Percentiles rank a stretch among this genome's conserved stretches.
phyloP scores from a whole-genome alignment of 768 basidiomycete species.

The Amanita exitialis region DNA sequence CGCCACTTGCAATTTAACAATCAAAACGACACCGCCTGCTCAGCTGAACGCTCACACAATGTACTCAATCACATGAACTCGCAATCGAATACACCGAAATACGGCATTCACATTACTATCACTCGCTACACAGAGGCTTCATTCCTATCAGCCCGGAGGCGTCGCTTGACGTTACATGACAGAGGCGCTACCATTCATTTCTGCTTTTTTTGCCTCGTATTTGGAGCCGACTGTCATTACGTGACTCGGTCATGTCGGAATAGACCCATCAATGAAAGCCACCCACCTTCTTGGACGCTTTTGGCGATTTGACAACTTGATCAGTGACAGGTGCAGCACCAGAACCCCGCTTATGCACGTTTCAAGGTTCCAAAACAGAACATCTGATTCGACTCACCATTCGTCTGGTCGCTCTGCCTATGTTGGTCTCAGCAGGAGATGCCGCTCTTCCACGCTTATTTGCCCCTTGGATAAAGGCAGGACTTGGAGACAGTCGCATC shows the following conservation, averaged over 20 bases:
- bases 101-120: not conserved
- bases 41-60: not conserved
- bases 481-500: conserved; percentile 6
- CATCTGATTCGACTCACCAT: not conserved
- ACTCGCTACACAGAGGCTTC: not conserved
- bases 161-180: not conserved
- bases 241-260: not conserved
- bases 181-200: not conserved
- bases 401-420: conserved; percentile 2
- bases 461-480: not conserved
- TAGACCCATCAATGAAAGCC: not conserved
- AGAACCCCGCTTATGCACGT: not conserved
- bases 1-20: not conserved
- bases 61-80: not conserved
- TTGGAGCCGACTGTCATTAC: not conserved
- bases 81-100: not conserved
- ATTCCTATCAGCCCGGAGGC: not conserved
- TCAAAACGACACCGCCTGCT: not conserved
- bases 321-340: not conserved
- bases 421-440: conserved; percentile 5
- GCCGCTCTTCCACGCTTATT: conserved; percentile 12
- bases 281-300: conserved; percentile 1
- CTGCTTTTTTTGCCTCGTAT: conserved; percentile 1
- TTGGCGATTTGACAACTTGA: not conserved
- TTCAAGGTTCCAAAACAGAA: not conserved